Evolutionary conservation across 495 filamentous ascomycete species (phyloP).

Genomic region (Trichocladium uniseriatum): DNA sequence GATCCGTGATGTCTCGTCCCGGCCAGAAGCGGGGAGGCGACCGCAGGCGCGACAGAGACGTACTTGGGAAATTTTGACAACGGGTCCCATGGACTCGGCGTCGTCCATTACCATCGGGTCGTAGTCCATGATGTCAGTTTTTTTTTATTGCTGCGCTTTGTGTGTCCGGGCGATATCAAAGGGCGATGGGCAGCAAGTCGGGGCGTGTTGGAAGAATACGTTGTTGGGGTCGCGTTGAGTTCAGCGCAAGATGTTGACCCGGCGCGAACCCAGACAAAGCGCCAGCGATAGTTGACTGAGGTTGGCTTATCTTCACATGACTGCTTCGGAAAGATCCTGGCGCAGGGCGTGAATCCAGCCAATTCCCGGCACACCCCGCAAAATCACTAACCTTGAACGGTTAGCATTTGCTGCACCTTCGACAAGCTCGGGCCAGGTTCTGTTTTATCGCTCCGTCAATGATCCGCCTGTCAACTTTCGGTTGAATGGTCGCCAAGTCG

Average conservation of each 20-base stretch:
- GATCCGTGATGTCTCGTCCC: not conserved
- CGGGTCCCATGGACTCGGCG: slow-evolving; percentile 55
- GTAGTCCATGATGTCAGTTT: slow-evolving; percentile 49
- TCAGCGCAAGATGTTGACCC: too few species aligned
- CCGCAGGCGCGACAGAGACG: slow-evolving; percentile 11
- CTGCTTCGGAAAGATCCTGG: too few species aligned
- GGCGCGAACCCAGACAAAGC: not conserved
- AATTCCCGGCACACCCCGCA: too few species aligned
- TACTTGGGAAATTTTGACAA: slow-evolving; percentile 65
- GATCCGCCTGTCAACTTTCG: slow-evolving; percentile 10
- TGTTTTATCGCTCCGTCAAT: slow-evolving; percentile 13
- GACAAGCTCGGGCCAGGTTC: not conserved
- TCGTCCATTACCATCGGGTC: slow-evolving; percentile 52
- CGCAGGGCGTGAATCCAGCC: too few species aligned
- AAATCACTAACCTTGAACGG: not conserved
- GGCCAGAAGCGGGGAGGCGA: not conserved
- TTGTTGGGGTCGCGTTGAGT: not conserved
- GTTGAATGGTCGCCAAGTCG: not conserved
- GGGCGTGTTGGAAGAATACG: too few species aligned
- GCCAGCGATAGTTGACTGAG: too few species aligned
- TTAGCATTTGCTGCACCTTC: too few species aligned
- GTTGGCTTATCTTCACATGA: slow-evolving; percentile 13
- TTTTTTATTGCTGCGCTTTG: not conserved
- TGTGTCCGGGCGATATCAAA: too few species aligned
- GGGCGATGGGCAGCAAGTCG: too few species aligned